Evolutionary conservation across 495 filamentous ascomycete genomes (phyloP).

Genomic region (Penicillium paxilli): DNA sequence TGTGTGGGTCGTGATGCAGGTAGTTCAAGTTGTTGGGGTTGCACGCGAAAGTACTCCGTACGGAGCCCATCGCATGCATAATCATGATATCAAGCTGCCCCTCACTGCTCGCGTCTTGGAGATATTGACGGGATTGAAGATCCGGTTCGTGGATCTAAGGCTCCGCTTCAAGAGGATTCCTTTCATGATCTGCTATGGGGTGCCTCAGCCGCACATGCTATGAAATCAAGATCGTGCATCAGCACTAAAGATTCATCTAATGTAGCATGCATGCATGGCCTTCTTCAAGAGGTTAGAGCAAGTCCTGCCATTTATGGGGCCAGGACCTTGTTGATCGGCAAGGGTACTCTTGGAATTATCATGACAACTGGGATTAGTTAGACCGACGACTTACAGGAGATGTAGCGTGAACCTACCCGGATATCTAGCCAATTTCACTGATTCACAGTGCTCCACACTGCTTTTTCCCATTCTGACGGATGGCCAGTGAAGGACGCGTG

Average conservation of each 20-base stretch:
- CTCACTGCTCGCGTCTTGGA: background rate
- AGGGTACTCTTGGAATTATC: background rate
- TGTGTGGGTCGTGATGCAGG: background rate
- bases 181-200: background rate
- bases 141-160: constrained; percentile 12
- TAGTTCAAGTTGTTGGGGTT: background rate
- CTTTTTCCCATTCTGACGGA: constrained; percentile 6
- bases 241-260: background rate
- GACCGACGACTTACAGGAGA: background rate
- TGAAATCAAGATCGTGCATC: background rate
- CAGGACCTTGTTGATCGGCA: background rate
- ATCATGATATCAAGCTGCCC: background rate
- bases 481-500: constrained; percentile 14
- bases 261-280: background rate
- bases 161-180: background rate
- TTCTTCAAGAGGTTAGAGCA: background rate
- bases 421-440: background rate
- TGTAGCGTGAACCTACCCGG: background rate
- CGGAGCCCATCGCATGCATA: background rate
- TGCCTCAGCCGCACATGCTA: background rate
- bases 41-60: background rate
- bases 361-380: background rate
- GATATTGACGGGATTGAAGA: background rate
- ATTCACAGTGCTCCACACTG: constrained; percentile 1
- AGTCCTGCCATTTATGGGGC: background rate